Percentiles rank a stretch among this genome's conserved stretches.
These are phyloP conservation scores for Aspergillus sp. DNA, from an alignment of 2,329 filamentous ascomycete species.

Conservation along the genomic window DNA sequence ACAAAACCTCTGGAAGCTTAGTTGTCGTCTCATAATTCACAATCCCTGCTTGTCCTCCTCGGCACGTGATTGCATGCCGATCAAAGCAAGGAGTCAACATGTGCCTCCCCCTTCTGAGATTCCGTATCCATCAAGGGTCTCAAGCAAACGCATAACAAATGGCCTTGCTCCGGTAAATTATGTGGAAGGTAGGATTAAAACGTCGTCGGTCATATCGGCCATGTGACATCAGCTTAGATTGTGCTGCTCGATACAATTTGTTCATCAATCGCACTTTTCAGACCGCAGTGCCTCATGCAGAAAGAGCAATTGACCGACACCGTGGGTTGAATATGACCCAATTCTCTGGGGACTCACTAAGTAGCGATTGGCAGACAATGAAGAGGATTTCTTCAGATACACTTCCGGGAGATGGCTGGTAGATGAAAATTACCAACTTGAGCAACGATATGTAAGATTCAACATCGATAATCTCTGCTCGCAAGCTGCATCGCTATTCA, in stretches of 20 bases:
- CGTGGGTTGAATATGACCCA: neutral
- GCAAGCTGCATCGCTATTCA: conserved; percentile 24
- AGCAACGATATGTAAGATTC: conserved; percentile 32
- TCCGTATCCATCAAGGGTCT: too few species aligned
- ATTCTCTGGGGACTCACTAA: neutral
- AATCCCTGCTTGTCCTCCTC: neutral
- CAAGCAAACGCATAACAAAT: too few species aligned
- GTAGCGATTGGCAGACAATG: neutral
- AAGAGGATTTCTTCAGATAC: conserved; percentile 27
- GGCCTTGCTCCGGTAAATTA: neutral
- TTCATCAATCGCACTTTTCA: neutral
- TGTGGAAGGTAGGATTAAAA: neutral
- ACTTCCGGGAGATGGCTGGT: conserved; percentile 35
- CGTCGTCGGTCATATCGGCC: neutral
- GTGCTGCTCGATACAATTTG: neutral
- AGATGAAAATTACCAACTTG: conserved; percentile 24
- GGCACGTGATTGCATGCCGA: too few species aligned
- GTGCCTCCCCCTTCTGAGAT: too few species aligned
- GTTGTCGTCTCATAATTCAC: too few species aligned
- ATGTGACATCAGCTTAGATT: neutral
- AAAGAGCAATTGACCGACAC: neutral
- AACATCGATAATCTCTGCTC: conserved; percentile 34
- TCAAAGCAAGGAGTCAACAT: too few species aligned
- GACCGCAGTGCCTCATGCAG: neutral
- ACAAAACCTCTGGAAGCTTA: too few species aligned